Evolutionary conservation across 106 monocot species (phyloP), one percentile per base, ranked within the genome.

Genomic region (Dendrobium huoshanense): DNA sequence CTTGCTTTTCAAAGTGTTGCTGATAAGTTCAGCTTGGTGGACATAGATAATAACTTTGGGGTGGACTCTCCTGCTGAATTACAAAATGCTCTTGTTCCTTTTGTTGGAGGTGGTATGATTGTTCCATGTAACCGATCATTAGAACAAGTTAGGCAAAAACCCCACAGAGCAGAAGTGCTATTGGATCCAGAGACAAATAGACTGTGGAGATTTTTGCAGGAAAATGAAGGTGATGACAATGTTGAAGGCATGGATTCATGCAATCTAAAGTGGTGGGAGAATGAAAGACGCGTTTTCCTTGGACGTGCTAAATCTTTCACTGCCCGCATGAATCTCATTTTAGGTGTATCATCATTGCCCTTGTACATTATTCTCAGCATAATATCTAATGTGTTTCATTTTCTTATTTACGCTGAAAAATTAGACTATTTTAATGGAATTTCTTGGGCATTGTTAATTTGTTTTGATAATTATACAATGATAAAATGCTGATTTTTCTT

Each of bases 301-400:
- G 88, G 90, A 7, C 87, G 93, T 56, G 88, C 78, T 24, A 79
- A 91, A 70, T 85, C 86, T 41, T 96, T 96, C 77, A 93, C 91
- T 85, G 82, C 85, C 70, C 85, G 86, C 70, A 96, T 96, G 96
- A 89, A 87, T 73, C 88, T 90, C 48, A 79, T 96, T 61, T 91
- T 89, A 96, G 96, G 96, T 96, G 80, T 56, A 44, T 29, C 49
- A 9, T 4, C 58, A 75, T 41, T 67, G 0, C 4, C 55, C 72
- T 18, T 72, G 17, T 6, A 48, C 25, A 51, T 80, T 19, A 20
- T 74, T 74, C 7, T 74, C n/a, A 74, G 19, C 42, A 42, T 44
- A 44, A 20, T 43, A 43, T 8, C n/a, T 15, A 31, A 31, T 37
- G 2, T 37, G 29, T 43, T 41, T 74, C n/a, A 74, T 74, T 74